These are phyloP conservation scores for Candida tunisiensis DNA, from an alignment of 1,139 yeast species.

Conservation along the genomic window DNA sequence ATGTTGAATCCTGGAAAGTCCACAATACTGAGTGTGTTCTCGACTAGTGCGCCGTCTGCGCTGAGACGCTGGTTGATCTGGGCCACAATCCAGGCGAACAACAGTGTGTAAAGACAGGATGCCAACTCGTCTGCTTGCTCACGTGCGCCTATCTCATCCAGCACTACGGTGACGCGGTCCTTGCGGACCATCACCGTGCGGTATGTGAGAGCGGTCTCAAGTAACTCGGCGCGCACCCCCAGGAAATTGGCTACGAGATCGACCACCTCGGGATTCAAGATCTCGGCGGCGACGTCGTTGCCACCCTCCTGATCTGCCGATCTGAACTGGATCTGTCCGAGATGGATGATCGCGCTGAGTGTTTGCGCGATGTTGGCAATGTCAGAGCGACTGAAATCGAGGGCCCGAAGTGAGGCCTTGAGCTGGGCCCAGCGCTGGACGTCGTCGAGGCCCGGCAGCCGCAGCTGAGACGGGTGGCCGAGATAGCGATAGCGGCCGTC, in stretches of 20 bases:
- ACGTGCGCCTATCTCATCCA: constrained; percentile 25
- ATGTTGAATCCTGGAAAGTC: constrained; percentile 27
- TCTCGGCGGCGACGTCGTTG: constrained; percentile 21
- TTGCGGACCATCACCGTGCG: constrained; percentile 21
- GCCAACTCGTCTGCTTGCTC: constrained; percentile 27
- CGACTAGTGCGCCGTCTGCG: constrained; percentile 13
- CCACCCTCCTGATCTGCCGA: constrained; percentile 19
- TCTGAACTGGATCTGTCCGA: constrained; percentile 23
- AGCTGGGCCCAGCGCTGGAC: constrained; percentile 19
- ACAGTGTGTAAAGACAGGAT: constrained; percentile 22
- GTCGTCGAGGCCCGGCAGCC: constrained; percentile 21
- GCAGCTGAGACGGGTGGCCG: constrained; percentile 24
- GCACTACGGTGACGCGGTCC: constrained; percentile 24
- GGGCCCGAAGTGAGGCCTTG: constrained; percentile 18
- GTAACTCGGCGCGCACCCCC: constrained; percentile 23
- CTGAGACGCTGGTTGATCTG: constrained; percentile 20
- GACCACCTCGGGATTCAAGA: constrained; percentile 19
- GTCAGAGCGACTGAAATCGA: constrained; percentile 23
- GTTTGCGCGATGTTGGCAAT: constrained; percentile 26
- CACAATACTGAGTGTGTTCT: constrained; percentile 20
- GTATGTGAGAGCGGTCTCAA: constrained; percentile 21
- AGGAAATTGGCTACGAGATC: constrained; percentile 22
- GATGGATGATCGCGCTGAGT: constrained; percentile 25
- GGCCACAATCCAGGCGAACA: constrained; percentile 25
- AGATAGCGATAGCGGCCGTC: constrained; percentile 20